Conservation (phyloP, 352 stramenopile species). For the Peronospora belbahrii region DNA sequence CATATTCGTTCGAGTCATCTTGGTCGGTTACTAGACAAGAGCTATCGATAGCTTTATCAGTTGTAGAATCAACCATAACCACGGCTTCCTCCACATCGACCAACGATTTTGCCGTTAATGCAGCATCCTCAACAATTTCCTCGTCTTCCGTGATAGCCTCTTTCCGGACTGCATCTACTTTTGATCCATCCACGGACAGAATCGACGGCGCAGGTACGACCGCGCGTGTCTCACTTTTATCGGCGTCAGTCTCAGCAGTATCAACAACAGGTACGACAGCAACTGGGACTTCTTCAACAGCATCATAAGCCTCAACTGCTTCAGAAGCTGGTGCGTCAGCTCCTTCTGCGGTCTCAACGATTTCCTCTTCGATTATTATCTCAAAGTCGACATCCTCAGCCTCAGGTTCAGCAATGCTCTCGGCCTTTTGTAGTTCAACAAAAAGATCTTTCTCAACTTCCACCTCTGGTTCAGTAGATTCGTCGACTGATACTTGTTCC, state of each 20-base stretch:
- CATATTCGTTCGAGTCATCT: conserved; percentile 8
- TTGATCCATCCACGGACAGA: background rate
- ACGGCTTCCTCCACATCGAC: conserved; percentile 4
- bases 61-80: conserved; percentile 18
- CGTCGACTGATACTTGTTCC: background rate
- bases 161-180: conserved; percentile 1
- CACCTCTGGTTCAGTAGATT: background rate
- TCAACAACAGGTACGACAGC: background rate
- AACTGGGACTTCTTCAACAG: background rate
- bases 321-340: background rate
- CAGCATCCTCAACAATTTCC: conserved; percentile 1
- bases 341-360: background rate
- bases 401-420: background rate
- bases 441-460: conserved; percentile 1
- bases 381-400: conserved; percentile 1
- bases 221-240: conserved; percentile 7
- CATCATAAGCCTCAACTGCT: background rate
- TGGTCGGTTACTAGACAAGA: conserved; percentile 6
- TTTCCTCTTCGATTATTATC: background rate
- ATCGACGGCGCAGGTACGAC: conserved; percentile 7
- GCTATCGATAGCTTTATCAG: conserved; percentile 6
- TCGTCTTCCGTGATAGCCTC: background rate
- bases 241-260: background rate
- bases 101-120: background rate
- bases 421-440: background rate